Evolutionary conservation across 495 filamentous ascomycete species (phyloP), one percentile per base, ranked within the genome.

Genomic region (Aspergillus conjunctus): DNA sequence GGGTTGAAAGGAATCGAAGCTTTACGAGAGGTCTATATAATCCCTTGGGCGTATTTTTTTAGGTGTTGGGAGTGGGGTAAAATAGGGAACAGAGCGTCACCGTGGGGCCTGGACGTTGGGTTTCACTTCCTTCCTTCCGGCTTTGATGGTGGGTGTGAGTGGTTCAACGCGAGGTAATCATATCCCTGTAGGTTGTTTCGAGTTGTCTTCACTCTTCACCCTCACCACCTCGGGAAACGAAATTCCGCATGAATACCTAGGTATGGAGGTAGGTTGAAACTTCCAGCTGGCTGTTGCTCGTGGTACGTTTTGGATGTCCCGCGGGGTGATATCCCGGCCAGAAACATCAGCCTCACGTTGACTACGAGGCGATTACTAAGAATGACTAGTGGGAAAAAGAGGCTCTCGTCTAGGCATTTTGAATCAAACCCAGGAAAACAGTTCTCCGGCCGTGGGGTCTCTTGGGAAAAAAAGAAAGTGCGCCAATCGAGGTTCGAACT

Each of bases 401-500:
- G 34, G 37, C 11, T 41, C 37, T n/a, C 6, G 15, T 41, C 37
- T 11, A 41, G 37, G 6, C 37, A n/a, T 41, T 41, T 6, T 11
- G 15, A 14, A n/a, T n/a, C 15, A 41, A 9, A 41, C 3, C 15
- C 1, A 8, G 37, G 37, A 41, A 7, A 41, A 41, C 37, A 41
- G 37, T 41, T 41, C 37, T 41, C 37, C 37, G 37, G 9, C 34
- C 7, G 34, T 41, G 37, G 2, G 9, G 37, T 20, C n/a, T n/a
- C n/a, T n/a, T n/a, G n/a, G n/a, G n/a, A n/a, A n/a, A 17, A 31
- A 51, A 32, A 51, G 30, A 51, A 32, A 15, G 49, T 51, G 49
- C 49, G 49, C 49, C 49, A 51, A 51, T 51, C 49, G 49, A 51
- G 49, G 49, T 51, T 51, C 49, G 49, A 51, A 51, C 49, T 51